phyloP scores from a whole-genome alignment of 2,329 filamentous ascomycete species.

The Neonectria neomacrospora region DNA sequence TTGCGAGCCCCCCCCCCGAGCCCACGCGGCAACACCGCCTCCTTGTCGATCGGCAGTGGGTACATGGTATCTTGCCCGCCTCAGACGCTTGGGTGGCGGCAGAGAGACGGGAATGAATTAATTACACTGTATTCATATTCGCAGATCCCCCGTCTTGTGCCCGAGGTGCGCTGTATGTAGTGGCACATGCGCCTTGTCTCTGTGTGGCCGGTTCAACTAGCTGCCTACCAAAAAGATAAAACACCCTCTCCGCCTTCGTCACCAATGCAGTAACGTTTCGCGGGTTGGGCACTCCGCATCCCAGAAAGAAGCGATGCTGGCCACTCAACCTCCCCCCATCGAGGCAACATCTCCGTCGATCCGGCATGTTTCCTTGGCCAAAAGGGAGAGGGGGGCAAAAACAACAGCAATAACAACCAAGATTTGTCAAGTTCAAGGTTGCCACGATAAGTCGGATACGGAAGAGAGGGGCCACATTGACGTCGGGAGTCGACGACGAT shows the following conservation, averaged over 20 bases:
- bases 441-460: background rate
- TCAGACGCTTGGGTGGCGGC: no score
- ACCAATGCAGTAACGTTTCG: no score
- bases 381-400: background rate
- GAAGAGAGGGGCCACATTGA: background rate
- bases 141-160: background rate
- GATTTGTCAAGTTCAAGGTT: background rate
- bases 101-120: no score
- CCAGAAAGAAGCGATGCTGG: background rate
- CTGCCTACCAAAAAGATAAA: background rate
- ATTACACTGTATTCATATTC: background rate
- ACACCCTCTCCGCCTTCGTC: no score
- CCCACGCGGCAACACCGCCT: conserved; percentile 9
- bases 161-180: background rate
- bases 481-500: background rate
- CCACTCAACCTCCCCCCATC: background rate
- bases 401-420: background rate
- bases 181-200: background rate
- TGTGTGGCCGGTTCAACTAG: background rate
- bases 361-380: background rate
- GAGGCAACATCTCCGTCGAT: background rate
- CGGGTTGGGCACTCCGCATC: background rate
- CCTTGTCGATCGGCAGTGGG: background rate
- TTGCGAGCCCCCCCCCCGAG: background rate
- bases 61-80: background rate